phyloP scores from a whole-genome alignment of 2,329 filamentous ascomycete species.

The Fusarium dimerum region DNA sequence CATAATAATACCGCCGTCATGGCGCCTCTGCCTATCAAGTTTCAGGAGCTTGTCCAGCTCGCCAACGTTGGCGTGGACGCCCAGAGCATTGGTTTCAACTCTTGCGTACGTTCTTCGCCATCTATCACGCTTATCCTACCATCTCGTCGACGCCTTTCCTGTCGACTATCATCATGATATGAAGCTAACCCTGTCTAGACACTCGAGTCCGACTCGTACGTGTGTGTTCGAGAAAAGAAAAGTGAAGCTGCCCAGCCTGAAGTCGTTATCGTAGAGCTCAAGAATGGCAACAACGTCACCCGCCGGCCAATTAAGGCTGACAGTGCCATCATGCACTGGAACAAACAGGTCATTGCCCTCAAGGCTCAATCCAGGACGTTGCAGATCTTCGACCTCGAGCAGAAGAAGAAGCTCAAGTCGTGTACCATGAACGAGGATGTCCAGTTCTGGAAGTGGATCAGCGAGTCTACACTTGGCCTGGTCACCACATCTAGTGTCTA shows the following conservation, averaged over 20 bases:
- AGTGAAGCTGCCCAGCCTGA: slow-evolving; percentile 81
- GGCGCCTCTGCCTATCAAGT: slow-evolving; percentile 85
- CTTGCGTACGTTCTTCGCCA: slow-evolving; percentile 61
- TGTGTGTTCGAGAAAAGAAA: slow-evolving; percentile 95
- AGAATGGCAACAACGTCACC: slow-evolving; percentile 95
- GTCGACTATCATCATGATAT: slow-evolving; percentile 1
- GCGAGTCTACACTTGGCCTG: slow-evolving; percentile 81
- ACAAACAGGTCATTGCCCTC: slow-evolving; percentile 90
- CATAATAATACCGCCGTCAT: slow-evolving; percentile 42
- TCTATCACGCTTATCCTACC: slow-evolving; percentile 9
- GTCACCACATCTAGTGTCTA: slow-evolving; percentile 90
- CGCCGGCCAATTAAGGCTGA: slow-evolving; percentile 97
- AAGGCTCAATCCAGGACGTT: slow-evolving; percentile 93
- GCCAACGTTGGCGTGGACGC: slow-evolving; percentile 49
- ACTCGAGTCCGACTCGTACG: slow-evolving; percentile 94
- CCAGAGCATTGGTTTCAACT: slow-evolving; percentile 72
- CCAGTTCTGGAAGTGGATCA: slow-evolving; percentile 99
- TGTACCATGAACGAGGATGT: slow-evolving; percentile 96
- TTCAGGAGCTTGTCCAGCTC: slow-evolving; percentile 83
- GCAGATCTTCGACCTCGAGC: slow-evolving; percentile 93
- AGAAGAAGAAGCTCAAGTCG: slow-evolving; percentile 96
- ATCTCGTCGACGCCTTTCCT: neutral
- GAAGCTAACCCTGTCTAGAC: slow-evolving; percentile 59
- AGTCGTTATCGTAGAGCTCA: slow-evolving; percentile 96
- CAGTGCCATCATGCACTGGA: slow-evolving; percentile 99